Conservation (phyloP, 164 flowering plant genomes). For the Cinnamomum micranthum region DNA sequence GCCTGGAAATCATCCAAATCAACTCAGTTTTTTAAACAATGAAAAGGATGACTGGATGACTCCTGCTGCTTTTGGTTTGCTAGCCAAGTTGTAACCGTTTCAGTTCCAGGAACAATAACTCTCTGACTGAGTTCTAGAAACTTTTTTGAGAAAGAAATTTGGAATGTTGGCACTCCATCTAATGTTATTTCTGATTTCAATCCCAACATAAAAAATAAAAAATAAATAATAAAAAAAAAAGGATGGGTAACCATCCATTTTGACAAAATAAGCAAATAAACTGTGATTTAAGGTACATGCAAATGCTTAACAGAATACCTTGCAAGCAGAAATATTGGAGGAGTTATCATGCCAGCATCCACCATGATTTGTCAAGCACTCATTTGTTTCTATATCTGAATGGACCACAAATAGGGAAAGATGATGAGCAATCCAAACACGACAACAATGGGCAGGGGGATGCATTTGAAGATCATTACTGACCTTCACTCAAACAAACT, state of each 20-base stretch:
- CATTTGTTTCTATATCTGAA: conserved; percentile 85
- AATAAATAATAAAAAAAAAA: too few species aligned
- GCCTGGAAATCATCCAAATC: too few species aligned
- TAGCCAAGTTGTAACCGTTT: too few species aligned
- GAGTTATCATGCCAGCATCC: conserved; percentile 89
- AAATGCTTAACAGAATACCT: conserved; percentile 37
- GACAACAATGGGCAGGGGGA: neutral
- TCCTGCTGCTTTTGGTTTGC: too few species aligned
- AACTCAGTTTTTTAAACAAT: too few species aligned
- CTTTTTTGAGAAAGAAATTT: too few species aligned
- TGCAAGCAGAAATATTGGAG: conserved; percentile 81
- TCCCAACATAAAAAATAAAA: too few species aligned
- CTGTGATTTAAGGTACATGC: neutral
- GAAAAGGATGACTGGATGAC: too few species aligned
- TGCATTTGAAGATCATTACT: conserved; percentile 1
- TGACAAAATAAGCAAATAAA: neutral
- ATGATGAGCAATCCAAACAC: neutral
- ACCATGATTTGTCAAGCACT: conserved; percentile 82
- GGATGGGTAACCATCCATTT: neutral
- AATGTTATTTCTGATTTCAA: too few species aligned
- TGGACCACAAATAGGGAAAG: neutral
- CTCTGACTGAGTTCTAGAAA: too few species aligned
- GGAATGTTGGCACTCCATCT: too few species aligned
- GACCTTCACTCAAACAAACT: conserved; percentile 76
- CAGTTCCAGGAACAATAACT: too few species aligned